Evolutionary conservation across 1,284 basidiomycete species (phyloP).

Genomic region (Microbotryum violaceum): DNA sequence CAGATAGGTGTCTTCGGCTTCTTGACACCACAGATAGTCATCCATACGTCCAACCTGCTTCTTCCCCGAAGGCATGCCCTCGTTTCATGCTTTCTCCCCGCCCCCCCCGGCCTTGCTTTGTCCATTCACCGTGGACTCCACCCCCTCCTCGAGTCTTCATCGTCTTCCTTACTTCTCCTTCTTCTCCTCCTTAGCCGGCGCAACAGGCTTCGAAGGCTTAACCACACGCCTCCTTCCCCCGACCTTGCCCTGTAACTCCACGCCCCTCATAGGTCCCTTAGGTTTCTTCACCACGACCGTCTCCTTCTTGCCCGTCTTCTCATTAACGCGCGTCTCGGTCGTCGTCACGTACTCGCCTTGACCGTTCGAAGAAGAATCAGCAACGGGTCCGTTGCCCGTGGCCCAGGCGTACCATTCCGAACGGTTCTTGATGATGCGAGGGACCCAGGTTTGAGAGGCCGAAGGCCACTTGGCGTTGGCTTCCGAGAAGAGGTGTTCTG

Average conservation of each 20-base stretch:
- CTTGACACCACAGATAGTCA: no score
- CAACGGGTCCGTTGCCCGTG: neutral
- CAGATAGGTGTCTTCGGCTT: no score
- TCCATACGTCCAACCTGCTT: no score
- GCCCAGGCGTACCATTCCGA: neutral
- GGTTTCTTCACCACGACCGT: conserved; percentile 1
- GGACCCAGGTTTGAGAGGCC: conserved; percentile 26
- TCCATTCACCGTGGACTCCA: no score
- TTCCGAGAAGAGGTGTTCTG: conserved; percentile 23
- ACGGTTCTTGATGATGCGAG: conserved; percentile 1
- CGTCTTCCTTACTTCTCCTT: conserved; percentile 1
- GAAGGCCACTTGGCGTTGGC: conserved; percentile 15
- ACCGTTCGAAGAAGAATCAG: neutral
- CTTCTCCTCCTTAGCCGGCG: neutral
- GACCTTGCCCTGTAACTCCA: conserved; percentile 24
- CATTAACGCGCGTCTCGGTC: neutral
- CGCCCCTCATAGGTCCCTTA: conserved; percentile 17
- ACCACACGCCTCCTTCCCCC: conserved; percentile 23
- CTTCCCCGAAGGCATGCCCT: no score
- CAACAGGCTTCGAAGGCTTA: neutral
- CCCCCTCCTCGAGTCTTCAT: no score
- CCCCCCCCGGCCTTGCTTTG: no score
- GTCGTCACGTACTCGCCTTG: conserved; percentile 9
- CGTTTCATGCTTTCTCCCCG: no score
- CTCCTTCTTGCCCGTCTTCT: conserved; percentile 9